phyloP scores from a whole-genome alignment of 2,329 filamentous ascomycete genomes.

The Pleoardoris graminearum region DNA sequence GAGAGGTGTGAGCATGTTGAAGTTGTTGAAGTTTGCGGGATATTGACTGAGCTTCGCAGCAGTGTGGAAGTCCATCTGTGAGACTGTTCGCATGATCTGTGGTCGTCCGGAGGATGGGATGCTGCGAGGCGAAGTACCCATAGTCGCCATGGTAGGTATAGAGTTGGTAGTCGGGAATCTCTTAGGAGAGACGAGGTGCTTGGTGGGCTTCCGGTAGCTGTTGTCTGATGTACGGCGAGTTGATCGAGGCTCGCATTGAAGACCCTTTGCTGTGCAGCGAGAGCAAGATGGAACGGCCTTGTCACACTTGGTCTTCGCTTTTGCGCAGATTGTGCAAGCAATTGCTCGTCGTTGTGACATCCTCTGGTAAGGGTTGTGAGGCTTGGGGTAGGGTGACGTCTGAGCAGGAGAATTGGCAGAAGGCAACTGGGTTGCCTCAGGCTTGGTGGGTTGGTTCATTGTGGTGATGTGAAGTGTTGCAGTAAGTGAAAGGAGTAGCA shows the following conservation, averaged over 20 bases:
- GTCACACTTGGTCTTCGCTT: conserved; percentile 46
- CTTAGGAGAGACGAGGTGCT: conserved; percentile 31
- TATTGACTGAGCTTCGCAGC: conserved; percentile 33
- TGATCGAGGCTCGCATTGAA: conserved; percentile 41
- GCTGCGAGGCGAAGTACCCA: conserved; percentile 28
- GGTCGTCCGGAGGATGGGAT: conserved; percentile 23
- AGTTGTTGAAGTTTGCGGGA: conserved; percentile 23
- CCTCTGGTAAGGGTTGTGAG: conserved; percentile 34
- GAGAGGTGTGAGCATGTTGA: conserved; percentile 34
- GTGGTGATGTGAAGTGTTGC: conserved; percentile 5
- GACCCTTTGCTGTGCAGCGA: conserved; percentile 41
- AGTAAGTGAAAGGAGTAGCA: conserved; percentile 4
- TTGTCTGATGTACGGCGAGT: conserved; percentile 44
- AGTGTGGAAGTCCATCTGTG: conserved; percentile 36
- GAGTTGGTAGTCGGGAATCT: conserved; percentile 27
- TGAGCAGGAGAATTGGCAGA: conserved; percentile 18
- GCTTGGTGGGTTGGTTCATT: conserved; percentile 23
- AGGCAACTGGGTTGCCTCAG: conserved; percentile 18
- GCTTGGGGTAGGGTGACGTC: conserved; percentile 15
- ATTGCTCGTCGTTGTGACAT: conserved; percentile 42
- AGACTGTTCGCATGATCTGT: conserved; percentile 26
- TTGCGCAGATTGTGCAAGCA: conserved; percentile 45
- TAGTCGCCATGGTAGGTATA: conserved; percentile 23
- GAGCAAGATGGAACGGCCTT: conserved; percentile 45
- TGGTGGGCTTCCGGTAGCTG: conserved; percentile 34